Evolutionary conservation across 2,329 filamentous ascomycete species (phyloP).

Genomic region (Phialophora chinensis): DNA sequence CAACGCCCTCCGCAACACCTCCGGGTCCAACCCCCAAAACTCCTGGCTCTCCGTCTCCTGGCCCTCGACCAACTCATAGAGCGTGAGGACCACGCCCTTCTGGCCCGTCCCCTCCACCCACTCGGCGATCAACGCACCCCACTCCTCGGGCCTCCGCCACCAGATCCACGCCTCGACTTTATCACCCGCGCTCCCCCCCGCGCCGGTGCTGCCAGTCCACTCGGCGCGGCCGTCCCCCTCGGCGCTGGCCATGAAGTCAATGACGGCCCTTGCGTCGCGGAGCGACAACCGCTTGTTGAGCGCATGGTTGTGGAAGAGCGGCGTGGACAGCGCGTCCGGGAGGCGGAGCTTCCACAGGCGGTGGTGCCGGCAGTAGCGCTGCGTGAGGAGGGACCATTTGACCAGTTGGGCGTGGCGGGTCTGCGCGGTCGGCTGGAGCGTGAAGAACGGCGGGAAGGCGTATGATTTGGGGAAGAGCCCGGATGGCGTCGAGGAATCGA

Average conservation of each 20-base stretch:
- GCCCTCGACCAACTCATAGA: conserved; percentile 91
- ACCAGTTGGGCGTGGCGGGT: conserved; percentile 62
- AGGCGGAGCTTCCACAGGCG: conserved; percentile 77
- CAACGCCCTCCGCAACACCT: conserved; percentile 79
- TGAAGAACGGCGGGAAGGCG: conserved; percentile 62
- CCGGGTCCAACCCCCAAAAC: conserved; percentile 85
- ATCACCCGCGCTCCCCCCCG: conserved; percentile 38
- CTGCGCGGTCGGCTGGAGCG: conserved; percentile 53
- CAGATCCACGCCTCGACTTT: conserved; percentile 40
- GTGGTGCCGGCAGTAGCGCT: conserved; percentile 80
- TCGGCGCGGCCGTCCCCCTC: conserved; percentile 62
- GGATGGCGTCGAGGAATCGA: not conserved
- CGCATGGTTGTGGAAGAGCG: conserved; percentile 60
- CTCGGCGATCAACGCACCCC: conserved; percentile 76
- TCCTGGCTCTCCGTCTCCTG: conserved; percentile 73
- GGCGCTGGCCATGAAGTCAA: conserved; percentile 62
- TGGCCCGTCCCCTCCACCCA: conserved; percentile 91
- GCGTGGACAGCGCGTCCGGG: conserved; percentile 63
- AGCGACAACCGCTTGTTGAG: conserved; percentile 56
- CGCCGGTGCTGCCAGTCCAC: conserved; percentile 57
- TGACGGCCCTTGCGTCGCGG: conserved; percentile 59
- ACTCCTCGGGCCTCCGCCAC: conserved; percentile 88
- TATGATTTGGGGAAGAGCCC: conserved; percentile 37
- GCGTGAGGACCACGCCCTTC: conserved; percentile 84
- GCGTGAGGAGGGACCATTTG: conserved; percentile 87